Evolutionary conservation across 179 eudicot species (phyloP).

Genomic region (Spergularia azorica): DNA sequence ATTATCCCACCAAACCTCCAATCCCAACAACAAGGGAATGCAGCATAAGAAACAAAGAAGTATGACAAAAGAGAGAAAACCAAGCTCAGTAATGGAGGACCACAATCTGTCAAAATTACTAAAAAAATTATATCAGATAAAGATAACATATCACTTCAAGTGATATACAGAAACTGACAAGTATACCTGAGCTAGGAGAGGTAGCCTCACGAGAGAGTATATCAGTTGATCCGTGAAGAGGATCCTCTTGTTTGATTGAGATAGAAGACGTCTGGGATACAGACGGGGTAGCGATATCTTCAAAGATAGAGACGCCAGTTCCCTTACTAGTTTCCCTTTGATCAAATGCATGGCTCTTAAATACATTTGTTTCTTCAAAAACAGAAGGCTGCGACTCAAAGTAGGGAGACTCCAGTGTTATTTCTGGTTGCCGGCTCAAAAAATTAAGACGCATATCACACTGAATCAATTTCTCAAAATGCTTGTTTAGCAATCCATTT

Average conservation of each 20-base stretch:
- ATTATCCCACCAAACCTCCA: too few relatives aligned
- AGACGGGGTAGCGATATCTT: conserved; percentile 41
- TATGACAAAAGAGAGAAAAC: neutral
- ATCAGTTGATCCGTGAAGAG: conserved; percentile 28
- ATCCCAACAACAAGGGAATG: neutral
- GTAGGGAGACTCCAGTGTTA: conserved; percentile 40
- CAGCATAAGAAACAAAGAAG: neutral
- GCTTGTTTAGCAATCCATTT: conserved; percentile 47
- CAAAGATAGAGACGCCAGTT: conserved; percentile 28
- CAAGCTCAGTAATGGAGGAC: neutral
- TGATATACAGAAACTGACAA: conserved; percentile 1
- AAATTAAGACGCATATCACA: conserved; percentile 51
- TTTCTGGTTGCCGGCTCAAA: conserved; percentile 47
- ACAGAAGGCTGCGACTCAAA: conserved; percentile 37
- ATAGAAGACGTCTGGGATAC: conserved; percentile 34
- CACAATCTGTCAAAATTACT: neutral
- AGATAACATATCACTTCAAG: neutral
- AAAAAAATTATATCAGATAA: neutral
- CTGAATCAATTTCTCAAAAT: conserved; percentile 54
- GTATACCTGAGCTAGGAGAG: conserved; percentile 48
- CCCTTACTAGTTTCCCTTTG: conserved; percentile 32
- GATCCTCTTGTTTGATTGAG: conserved; percentile 39
- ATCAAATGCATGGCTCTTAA: conserved; percentile 26
- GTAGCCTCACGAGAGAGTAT: conserved; percentile 37
- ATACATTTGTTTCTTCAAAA: conserved; percentile 27